Evolutionary conservation across 2,329 filamentous ascomycete species (phyloP).

Genomic region (Davidsoniella eucalypti): DNA sequence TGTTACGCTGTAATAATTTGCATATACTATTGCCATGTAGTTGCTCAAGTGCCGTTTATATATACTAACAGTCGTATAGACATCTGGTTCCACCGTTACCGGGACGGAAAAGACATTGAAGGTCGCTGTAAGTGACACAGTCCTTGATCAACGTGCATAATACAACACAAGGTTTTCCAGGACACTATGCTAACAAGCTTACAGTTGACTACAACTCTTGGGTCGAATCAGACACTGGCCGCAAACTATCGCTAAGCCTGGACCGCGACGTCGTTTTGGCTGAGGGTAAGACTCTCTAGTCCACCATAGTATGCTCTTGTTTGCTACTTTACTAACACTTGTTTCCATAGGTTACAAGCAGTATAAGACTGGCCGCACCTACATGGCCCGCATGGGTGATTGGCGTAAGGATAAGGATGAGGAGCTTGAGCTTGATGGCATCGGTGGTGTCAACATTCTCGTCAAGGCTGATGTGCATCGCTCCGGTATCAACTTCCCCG

Average conservation of each 20-base stretch:
- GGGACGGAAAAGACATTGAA: slow-evolving; percentile 71
- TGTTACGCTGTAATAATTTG: not conserved
- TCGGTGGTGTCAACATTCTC: slow-evolving; percentile 92
- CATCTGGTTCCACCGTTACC: slow-evolving; percentile 87
- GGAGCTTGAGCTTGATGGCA: slow-evolving; percentile 83
- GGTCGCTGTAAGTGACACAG: slow-evolving; percentile 57
- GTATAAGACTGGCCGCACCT: slow-evolving; percentile 74
- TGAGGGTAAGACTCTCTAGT: slow-evolving; percentile 46
- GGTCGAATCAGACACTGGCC: slow-evolving; percentile 79
- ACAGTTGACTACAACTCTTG: slow-evolving; percentile 97
- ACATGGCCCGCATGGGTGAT: slow-evolving; percentile 85
- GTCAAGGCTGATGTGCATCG: slow-evolving; percentile 97
- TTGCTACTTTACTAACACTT: slow-evolving; percentile 9
- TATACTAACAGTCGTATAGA: slow-evolving; percentile 34
- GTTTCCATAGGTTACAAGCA: slow-evolving; percentile 62
- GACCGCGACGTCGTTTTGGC: slow-evolving; percentile 71
- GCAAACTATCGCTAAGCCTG: slow-evolving; percentile 54
- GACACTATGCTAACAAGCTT: not conserved
- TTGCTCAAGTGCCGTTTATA: not conserved
- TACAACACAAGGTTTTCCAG: not conserved
- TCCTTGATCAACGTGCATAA: not conserved
- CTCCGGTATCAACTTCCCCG: slow-evolving; percentile 96
- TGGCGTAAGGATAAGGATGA: slow-evolving; percentile 84
- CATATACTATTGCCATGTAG: not conserved
- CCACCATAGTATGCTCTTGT: not conserved